phyloP scores from a whole-genome alignment of 129 eudicot species.

The carrot (Daucus carota) region DNA sequence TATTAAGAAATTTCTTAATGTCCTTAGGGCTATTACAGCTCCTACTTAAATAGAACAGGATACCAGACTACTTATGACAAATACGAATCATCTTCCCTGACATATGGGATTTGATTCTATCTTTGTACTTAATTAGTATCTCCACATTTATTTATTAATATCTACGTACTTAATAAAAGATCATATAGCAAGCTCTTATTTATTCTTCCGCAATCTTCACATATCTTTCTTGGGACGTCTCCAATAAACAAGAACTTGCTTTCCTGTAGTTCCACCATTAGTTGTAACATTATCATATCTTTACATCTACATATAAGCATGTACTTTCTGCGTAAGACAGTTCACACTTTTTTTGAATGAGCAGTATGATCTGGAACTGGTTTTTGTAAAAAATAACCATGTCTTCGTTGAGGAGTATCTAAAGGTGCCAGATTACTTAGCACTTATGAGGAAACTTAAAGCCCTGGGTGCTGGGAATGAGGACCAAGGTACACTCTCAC shows the following conservation, averaged over 20 bases:
- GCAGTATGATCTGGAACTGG: conserved; percentile 92
- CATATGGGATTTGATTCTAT: too few relatives aligned
- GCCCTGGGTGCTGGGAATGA: conserved; percentile 89
- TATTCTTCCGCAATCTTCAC: not conserved
- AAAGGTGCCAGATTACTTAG: conserved; percentile 74
- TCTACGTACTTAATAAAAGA: too few relatives aligned
- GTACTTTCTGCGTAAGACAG: not conserved
- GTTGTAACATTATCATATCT: too few relatives aligned
- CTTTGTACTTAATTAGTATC: too few relatives aligned
- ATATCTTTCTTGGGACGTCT: not conserved
- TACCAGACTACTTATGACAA: not conserved
- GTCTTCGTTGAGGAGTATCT: conserved; percentile 76
- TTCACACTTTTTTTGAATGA: not conserved
- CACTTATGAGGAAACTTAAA: conserved; percentile 84
- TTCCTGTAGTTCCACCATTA: not conserved
- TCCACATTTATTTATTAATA: too few relatives aligned
- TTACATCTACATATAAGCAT: not conserved
- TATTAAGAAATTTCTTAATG: not conserved
- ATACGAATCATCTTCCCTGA: not conserved
- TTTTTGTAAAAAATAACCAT: conserved; percentile 78
- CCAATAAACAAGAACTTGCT: not conserved
- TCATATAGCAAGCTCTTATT: too few relatives aligned
- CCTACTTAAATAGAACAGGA: not conserved
- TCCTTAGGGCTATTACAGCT: not conserved
- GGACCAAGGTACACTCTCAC: conserved; percentile 83